Conservation (phyloP, 2,329 filamentous ascomycete species). For the Ambrosiella cleistominuta region DNA sequence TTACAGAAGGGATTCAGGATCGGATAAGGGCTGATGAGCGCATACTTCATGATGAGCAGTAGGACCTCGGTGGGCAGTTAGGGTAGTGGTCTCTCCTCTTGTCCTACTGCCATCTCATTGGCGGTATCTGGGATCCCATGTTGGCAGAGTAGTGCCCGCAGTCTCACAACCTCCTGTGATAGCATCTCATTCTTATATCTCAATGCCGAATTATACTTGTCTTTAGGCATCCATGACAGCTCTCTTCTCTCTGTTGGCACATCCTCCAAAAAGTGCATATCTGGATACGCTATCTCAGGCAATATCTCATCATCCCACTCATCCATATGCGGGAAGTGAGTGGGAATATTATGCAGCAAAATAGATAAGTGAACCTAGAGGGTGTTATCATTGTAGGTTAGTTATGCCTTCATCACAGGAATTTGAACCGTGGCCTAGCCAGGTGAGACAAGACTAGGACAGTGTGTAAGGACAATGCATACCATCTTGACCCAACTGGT, state of each 20-base stretch:
- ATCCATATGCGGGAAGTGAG: not conserved
- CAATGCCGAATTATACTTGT: not conserved
- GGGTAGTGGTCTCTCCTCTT: slow-evolving; percentile 16
- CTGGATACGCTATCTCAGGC: too few species aligned
- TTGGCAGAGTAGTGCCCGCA: not conserved
- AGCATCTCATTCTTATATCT: not conserved
- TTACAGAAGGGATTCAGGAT: slow-evolving; percentile 37
- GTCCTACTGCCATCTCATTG: not conserved
- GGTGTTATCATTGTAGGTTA: too few species aligned
- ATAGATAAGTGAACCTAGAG: too few species aligned
- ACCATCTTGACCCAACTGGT: not conserved
- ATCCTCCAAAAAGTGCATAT: too few species aligned
- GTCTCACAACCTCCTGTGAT: not conserved
- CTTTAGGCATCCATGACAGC: not conserved
- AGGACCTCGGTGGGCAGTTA: slow-evolving; percentile 35
- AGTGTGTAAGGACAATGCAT: not conserved
- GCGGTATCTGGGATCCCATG: not conserved
- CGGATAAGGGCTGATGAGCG: slow-evolving; percentile 29
- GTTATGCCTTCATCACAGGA: not conserved
- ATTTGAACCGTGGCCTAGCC: not conserved
- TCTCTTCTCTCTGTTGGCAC: not conserved
- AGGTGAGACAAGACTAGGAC: not conserved
- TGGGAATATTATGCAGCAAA: too few species aligned
- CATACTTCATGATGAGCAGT: slow-evolving; percentile 33
- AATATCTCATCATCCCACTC: not conserved